Evolutionary conservation across 2,329 filamentous ascomycete species (phyloP), one percentile per base, ranked within the genome.

Genomic region (Hypoxylon sp.): DNA sequence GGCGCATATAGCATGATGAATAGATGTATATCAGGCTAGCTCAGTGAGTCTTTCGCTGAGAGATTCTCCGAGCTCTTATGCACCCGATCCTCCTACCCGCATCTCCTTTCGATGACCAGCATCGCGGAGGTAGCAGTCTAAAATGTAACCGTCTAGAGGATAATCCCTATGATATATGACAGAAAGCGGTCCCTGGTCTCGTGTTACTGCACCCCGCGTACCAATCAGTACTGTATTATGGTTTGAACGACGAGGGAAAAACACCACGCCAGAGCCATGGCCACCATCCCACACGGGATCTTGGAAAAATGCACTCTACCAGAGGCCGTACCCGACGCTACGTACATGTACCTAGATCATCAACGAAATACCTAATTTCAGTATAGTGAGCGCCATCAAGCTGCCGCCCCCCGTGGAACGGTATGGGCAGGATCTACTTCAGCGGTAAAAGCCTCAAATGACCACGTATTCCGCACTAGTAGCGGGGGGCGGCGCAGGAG

Each of bases 141-240:
- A 26, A 28, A 62, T 57, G 57, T 44, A 61, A 56, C 54, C n/a
- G n/a, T n/a, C n/a, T n/a, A n/a, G n/a, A n/a, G n/a, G n/a, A n/a
- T n/a, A n/a, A n/a, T 49, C 30, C 24, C 24, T 26, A 26, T n/a
- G n/a, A 26, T 32, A 32, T 32, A 8, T 8, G 30, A 30, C 56
- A 43, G 58, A 55, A n/a, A n/a, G n/a, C n/a, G 34, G 24, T 57
- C 49, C 61, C 61, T 54, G 54, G 55, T 62, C 55, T 64, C 41
- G 17, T 13, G n/a, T 26, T 28, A 43, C 47, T 56, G 57, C 52
- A 62, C 64, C 61, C 58, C 58, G 55, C 58, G 61, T 53, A 57
- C 53, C 8, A 22, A 41, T 34, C 34, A 52, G 15, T 7, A 20
- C 26, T 57, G 15, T 24, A 8, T 24, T 11, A 48, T 49, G 30